Evolutionary conservation across 306 rosid species (phyloP).

Genomic region (Prunus salicina): DNA sequence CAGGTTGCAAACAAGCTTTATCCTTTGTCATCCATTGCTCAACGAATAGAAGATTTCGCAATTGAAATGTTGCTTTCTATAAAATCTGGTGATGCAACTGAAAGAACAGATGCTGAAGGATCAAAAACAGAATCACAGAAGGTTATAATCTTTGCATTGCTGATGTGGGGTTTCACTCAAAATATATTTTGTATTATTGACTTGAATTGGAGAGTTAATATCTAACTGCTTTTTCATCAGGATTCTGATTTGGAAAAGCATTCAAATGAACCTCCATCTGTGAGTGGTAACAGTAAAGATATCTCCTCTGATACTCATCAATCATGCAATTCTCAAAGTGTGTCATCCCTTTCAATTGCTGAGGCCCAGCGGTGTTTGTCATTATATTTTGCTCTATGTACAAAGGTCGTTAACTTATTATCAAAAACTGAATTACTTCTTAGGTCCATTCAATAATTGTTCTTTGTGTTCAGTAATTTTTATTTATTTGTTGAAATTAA

Average conservation of each 20-base stretch:
- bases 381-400: constrained; percentile 89
- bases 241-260: constrained; percentile 53
- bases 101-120: constrained; percentile 53
- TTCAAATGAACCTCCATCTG: constrained; percentile 45
- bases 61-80: constrained; percentile 66
- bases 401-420: constrained; percentile 55
- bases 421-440: constrained; percentile 2
- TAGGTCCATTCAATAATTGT: neutral
- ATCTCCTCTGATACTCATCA: constrained; percentile 58
- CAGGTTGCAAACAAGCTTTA: constrained; percentile 97
- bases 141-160: constrained; percentile 34
- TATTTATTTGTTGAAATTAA: constrained; percentile 15
- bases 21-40: constrained; percentile 71
- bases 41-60: constrained; percentile 81
- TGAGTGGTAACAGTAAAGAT: constrained; percentile 58
- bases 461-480: neutral
- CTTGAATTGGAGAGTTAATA: neutral
- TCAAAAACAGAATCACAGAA: constrained; percentile 50
- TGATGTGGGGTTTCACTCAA: constrained; percentile 13
- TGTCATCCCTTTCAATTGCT: constrained; percentile 45
- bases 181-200: neutral
- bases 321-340: constrained; percentile 46
- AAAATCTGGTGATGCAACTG: constrained; percentile 46
- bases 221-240: constrained; percentile 28
- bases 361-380: constrained; percentile 87